These are phyloP conservation scores for Dictyostelium brefeldianum DNA, from an alignment of 78 protist genomes.

Conservation along the genomic window DNA sequence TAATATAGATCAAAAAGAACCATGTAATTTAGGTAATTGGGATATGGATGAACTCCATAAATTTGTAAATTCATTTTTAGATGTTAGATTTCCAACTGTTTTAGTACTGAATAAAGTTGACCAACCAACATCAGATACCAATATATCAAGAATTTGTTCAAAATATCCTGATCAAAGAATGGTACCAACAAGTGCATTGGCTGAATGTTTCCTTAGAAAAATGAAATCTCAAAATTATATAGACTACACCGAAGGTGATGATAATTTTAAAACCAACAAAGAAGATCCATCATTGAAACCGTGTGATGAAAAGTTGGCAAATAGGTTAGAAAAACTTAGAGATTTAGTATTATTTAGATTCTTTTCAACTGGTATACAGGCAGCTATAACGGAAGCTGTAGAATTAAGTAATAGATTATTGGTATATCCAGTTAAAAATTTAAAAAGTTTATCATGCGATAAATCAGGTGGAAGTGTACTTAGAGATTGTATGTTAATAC, in stretches of 20 bases:
- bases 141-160: conserved; percentile 41
- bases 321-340: conserved; percentile 66
- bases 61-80: conserved; percentile 83
- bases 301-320: conserved; percentile 59
- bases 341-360: conserved; percentile 79
- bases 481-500: conserved; percentile 79
- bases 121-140: conserved; percentile 41
- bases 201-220: conserved; percentile 74
- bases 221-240: conserved; percentile 49
- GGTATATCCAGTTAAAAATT: conserved; percentile 72
- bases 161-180: conserved; percentile 49
- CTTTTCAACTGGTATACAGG: conserved; percentile 79
- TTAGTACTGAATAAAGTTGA: conserved; percentile 78
- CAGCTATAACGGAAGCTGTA: conserved; percentile 76
- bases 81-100: conserved; percentile 84
- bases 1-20: conserved; percentile 27
- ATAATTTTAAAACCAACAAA: conserved; percentile 31
- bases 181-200: conserved; percentile 74
- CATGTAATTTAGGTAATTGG: conserved; percentile 27
- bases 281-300: conserved; percentile 2
- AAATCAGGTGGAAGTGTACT: conserved; percentile 34
- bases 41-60: conserved; percentile 33
- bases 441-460: conserved; percentile 60
- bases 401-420: conserved; percentile 63
- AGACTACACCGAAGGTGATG: conserved; percentile 57